A percentile compares a stretch with the other conserved stretches of the same genome.
Evolutionary conservation across 2,329 filamentous ascomycete species (phyloP).

Genomic region (Verticillium klebahnii): DNA sequence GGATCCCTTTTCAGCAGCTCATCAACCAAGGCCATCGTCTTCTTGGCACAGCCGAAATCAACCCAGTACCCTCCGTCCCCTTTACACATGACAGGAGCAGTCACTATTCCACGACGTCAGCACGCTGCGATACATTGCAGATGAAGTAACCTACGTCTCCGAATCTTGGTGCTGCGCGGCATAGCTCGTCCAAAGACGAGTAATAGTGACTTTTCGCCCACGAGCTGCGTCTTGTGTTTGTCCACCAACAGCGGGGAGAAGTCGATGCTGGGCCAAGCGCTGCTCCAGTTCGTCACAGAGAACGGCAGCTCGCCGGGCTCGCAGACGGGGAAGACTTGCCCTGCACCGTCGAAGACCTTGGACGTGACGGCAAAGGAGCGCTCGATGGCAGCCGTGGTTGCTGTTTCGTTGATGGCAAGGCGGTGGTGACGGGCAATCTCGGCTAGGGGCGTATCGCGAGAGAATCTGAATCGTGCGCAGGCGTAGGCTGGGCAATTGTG

Average conservation of each 20-base stretch:
- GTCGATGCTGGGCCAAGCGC: constrained; percentile 14
- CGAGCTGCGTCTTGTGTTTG: background rate
- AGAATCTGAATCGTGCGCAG: constrained; percentile 4
- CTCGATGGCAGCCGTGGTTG: constrained; percentile 4
- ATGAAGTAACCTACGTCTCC: constrained; percentile 4
- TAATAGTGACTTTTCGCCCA: background rate
- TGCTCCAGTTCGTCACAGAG: constrained; percentile 12
- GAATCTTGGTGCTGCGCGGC: constrained; percentile 4
- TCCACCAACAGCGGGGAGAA: constrained; percentile 3
- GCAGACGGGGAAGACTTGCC: constrained; percentile 7
- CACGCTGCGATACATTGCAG: background rate
- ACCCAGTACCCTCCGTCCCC: constrained; percentile 15
- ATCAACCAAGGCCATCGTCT: constrained; percentile 9
- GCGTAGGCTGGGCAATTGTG: constrained; percentile 13
- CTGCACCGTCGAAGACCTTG: constrained; percentile 2
- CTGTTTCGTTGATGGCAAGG: constrained; percentile 14
- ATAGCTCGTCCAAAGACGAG: constrained; percentile 12
- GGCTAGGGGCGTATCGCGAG: constrained; percentile 7
- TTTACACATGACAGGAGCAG: constrained; percentile 11
- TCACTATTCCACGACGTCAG: constrained; percentile 1
- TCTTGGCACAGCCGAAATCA: constrained; percentile 9
- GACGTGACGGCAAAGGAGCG: constrained; percentile 6
- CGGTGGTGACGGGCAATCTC: constrained; percentile 13
- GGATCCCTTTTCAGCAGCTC: constrained; percentile 11
- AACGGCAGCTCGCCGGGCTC: constrained; percentile 14